Evolutionary conservation across 345 rosid species (phyloP), one percentile per base, ranked within the genome.

Genomic region (Eucalyptus albens): DNA sequence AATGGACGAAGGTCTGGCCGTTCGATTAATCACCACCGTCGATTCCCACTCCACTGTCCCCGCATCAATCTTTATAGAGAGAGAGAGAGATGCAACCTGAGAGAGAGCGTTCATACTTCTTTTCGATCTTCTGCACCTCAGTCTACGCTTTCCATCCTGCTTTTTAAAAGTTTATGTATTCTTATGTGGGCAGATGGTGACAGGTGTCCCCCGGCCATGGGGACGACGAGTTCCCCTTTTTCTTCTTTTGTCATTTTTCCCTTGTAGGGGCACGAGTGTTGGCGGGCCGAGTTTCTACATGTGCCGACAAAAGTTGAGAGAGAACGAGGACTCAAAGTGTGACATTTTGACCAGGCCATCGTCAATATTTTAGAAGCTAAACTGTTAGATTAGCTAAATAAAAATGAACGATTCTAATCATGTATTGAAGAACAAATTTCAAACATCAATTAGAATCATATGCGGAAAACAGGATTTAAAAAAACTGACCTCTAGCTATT

Each of bases 271-370:
- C 55, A 51, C 55, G 55, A 51, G 55, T 16, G 2, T 1, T 51
- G 21, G 55, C 0, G 55, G 55, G 55, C 55, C 55, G 1, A 51
- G 55, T 0, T 16, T 0, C 21, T 51, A 0, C 55, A 16, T 16
- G 21, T 51, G 55, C 21, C 21, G 55, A 51, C 0, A 51, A 0
- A 50, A 51, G 55, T 51, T 51, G 55, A 51, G 55, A 51, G 55
- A 0, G 21, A 51, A 0, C 55, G 21, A 0, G 9, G 55, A 6
- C 55, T 51, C 55, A 0, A 16, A 16, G 55, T 51, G 21, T 51
- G 55, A 16, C 0, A 51, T 51, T 51, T 51, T 51, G 55, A 17
- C 0, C 0, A 16, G 21, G 0, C 2, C 0, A 51, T 51, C 0
- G 0, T 51, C 21, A 16, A 16, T 16, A 51, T 51, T 51, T 16